Evolutionary conservation across 768 basidiomycete species (phyloP).

Genomic region (Auriscalpium orientale): DNA sequence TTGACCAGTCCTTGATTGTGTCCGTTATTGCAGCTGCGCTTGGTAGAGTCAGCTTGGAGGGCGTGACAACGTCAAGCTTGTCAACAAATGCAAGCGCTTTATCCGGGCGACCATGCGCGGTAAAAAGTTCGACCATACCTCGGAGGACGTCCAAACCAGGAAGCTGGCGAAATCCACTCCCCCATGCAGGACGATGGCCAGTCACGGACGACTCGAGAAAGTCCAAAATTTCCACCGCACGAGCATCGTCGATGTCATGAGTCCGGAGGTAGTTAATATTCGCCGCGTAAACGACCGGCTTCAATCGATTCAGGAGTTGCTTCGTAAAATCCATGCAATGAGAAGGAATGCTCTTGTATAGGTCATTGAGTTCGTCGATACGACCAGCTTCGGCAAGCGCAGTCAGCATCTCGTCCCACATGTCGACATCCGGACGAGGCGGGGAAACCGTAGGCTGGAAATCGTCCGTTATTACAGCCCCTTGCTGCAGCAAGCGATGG

Average conservation of each 20-base stretch:
- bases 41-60: slow-evolving; percentile 5
- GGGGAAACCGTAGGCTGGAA: slow-evolving; percentile 37
- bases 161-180: slow-evolving; percentile 1
- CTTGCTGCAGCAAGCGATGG: slow-evolving; percentile 47
- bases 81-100: slow-evolving; percentile 21
- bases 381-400: slow-evolving; percentile 41
- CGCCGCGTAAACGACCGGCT: slow-evolving; percentile 35
- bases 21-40: slow-evolving; percentile 3
- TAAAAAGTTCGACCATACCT: slow-evolving; percentile 16
- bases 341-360: slow-evolving; percentile 15
- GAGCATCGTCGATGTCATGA: background rate
- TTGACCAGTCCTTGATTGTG: slow-evolving; percentile 6
- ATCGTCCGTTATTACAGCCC: slow-evolving; percentile 24
- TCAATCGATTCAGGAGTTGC: slow-evolving; percentile 27
- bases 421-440: slow-evolving; percentile 41
- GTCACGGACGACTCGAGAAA: slow-evolving; percentile 22
- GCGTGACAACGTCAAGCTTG: background rate
- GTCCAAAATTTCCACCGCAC: slow-evolving; percentile 14
- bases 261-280: slow-evolving; percentile 30
- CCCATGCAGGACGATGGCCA: background rate
- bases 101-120: slow-evolving; percentile 16
- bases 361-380: slow-evolving; percentile 46
- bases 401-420: slow-evolving; percentile 57
- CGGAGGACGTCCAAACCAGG: slow-evolving; percentile 7
- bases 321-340: slow-evolving; percentile 24